Evolutionary conservation across 75 land plant genomes (phyloP).

Genomic region (Chamaecyparis obtusa): DNA sequence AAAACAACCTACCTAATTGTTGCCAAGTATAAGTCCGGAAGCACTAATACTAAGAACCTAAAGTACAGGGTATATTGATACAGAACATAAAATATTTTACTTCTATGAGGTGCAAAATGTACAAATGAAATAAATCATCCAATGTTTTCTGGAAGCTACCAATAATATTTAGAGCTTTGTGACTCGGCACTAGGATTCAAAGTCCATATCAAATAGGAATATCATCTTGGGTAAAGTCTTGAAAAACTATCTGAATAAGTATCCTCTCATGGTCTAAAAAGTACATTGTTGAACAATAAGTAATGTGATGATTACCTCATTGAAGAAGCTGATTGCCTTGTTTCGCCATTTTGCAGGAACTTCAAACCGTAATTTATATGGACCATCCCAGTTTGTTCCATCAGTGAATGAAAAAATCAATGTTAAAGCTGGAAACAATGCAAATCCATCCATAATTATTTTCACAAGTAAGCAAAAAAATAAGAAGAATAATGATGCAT

Average conservation of each 20-base stretch:
- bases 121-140: background rate
- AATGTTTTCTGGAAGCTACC: background rate
- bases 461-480: background rate
- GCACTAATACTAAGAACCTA: background rate
- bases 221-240: background rate
- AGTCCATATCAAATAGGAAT: background rate
- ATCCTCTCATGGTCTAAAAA: background rate
- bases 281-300: background rate
- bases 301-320: constrained; percentile 47
- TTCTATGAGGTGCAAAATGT: background rate
- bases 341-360: constrained; percentile 56
- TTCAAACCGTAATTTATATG: constrained; percentile 73
- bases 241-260: background rate
- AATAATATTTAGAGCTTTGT: background rate
- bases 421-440: constrained; percentile 49
- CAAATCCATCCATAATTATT: background rate
- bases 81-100: background rate
- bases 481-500: background rate
- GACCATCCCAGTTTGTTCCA: constrained; percentile 91
- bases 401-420: constrained; percentile 90
- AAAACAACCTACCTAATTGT: too few species aligned
- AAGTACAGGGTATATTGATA: background rate
- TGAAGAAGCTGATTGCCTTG: constrained; percentile 68
- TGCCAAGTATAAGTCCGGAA: too few species aligned
- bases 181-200: background rate